Evolutionary conservation across 129 eudicot species (phyloP).

Genomic region (Pseudognaphalium luteoalbum): DNA sequence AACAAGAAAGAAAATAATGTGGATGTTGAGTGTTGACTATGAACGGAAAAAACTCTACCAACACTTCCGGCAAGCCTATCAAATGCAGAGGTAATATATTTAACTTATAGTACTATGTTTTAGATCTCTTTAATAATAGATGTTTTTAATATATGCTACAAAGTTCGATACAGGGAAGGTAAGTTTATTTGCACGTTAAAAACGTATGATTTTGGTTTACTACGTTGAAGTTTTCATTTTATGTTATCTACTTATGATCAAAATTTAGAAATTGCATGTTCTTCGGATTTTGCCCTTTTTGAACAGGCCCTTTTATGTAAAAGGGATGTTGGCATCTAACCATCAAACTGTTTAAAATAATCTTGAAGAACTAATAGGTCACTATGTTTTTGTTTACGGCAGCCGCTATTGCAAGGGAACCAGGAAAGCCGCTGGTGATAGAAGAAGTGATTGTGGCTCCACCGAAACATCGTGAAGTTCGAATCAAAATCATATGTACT

Average conservation of each 20-base stretch:
- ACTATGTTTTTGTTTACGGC: not conserved
- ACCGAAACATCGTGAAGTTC: slow-evolving; percentile 60
- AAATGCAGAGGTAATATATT: slow-evolving; percentile 48
- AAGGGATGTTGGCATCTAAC: not conserved
- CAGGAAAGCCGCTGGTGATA: slow-evolving; percentile 72
- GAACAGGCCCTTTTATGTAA: not conserved
- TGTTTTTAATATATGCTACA: too few species aligned
- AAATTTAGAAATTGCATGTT: too few species aligned
- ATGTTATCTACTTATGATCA: too few species aligned
- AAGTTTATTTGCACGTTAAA: too few species aligned
- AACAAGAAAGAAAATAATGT: not conserved
- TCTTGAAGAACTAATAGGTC: not conserved
- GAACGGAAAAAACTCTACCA: slow-evolving; percentile 26
- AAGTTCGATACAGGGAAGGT: too few species aligned
- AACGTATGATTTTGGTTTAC: too few species aligned
- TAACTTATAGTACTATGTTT: not conserved
- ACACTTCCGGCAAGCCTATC: slow-evolving; percentile 51
- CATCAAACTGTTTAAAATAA: not conserved
- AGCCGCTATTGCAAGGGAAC: slow-evolving; percentile 72
- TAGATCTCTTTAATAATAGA: not conserved
- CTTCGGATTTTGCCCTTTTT: too few species aligned
- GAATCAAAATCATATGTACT: slow-evolving; percentile 65
- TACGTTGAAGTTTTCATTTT: too few species aligned
- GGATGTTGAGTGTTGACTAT: not conserved
- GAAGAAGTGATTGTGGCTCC: slow-evolving; percentile 71